Evolutionary conservation across 352 stramenopile genomes (phyloP).

Genomic region (Phytophthora sp.): DNA sequence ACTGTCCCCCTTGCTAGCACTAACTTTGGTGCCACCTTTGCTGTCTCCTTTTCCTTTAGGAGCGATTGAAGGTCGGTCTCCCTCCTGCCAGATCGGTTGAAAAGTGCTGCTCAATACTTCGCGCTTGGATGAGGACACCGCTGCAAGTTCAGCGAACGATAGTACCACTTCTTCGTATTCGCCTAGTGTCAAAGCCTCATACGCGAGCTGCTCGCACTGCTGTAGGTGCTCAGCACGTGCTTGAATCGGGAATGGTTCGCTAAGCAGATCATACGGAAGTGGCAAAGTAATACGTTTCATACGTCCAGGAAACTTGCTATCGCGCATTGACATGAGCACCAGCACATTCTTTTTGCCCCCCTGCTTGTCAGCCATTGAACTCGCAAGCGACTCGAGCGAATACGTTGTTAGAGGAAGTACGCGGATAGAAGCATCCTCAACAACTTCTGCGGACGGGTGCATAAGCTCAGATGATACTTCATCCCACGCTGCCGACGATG

Average conservation of each 20-base stretch:
- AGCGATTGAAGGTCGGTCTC: conserved; percentile 7
- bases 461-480: conserved; percentile 7
- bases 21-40: too few species aligned
- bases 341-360: conserved; percentile 22
- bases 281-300: conserved; percentile 73
- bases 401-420: conserved; percentile 59
- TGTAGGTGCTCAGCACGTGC: conserved; percentile 56
- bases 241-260: conserved; percentile 61
- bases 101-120: conserved; percentile 51
- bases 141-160: conserved; percentile 52
- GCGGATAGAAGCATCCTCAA: conserved; percentile 27
- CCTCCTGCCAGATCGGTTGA: conserved; percentile 41
- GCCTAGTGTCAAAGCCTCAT: conserved; percentile 45
- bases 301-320: conserved; percentile 79
- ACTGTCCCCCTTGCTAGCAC: too few species aligned
- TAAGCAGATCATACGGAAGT: conserved; percentile 59
- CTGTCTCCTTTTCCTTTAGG: neutral
- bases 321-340: conserved; percentile 73
- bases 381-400: conserved; percentile 43
- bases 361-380: conserved; percentile 5
- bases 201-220: conserved; percentile 52
- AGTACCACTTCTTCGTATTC: conserved; percentile 48
- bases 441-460: neutral
- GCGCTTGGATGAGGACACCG: conserved; percentile 17
- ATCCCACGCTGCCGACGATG: conserved; percentile 23